phyloP scores from a whole-genome alignment of 2,329 filamentous ascomycete species.

The Plenodomus biglobosus region DNA sequence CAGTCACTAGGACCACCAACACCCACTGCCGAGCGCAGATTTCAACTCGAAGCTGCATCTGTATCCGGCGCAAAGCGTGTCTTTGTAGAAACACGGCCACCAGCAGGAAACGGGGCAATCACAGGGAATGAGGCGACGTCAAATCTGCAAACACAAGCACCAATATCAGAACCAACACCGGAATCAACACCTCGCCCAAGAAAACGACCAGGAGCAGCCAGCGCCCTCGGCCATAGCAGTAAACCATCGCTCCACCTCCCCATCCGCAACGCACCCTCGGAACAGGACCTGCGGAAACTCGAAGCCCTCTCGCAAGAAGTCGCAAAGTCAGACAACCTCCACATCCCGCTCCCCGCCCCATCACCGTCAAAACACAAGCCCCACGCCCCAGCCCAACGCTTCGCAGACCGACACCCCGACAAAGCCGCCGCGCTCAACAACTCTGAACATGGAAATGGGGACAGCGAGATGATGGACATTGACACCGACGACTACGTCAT shows the following conservation, averaged over 20 bases:
- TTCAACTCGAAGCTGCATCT: constrained; percentile 24
- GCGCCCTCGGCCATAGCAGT: constrained; percentile 15
- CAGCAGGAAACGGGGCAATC: constrained; percentile 1
- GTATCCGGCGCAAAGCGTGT: constrained; percentile 20
- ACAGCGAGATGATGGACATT: constrained; percentile 39
- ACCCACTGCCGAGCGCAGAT: constrained; percentile 24
- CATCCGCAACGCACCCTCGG: constrained; percentile 17
- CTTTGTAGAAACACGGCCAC: constrained; percentile 18
- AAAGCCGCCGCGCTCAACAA: constrained; percentile 22
- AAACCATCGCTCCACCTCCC: constrained; percentile 7
- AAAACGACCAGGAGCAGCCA: constrained; percentile 34
- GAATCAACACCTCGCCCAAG: constrained; percentile 19
- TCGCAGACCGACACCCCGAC: constrained; percentile 38
- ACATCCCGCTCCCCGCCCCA: constrained; percentile 4
- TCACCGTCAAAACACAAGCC: constrained; percentile 39
- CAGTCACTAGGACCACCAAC: constrained; percentile 16
- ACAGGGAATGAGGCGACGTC: constrained; percentile 1
- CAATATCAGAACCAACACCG: constrained; percentile 3
- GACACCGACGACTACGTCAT: constrained; percentile 59
- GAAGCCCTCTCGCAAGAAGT: constrained; percentile 39
- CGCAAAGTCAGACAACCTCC: constrained; percentile 25
- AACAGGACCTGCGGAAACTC: constrained; percentile 35
- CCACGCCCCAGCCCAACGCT: constrained; percentile 36
- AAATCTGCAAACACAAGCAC: constrained; percentile 5
- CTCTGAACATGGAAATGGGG: constrained; percentile 2